Percentiles rank a stretch among this genome's conserved stretches.
Conservation (phyloP, 2,329 filamentous ascomycete species). For the Tolypocladium inflatum region DNA sequence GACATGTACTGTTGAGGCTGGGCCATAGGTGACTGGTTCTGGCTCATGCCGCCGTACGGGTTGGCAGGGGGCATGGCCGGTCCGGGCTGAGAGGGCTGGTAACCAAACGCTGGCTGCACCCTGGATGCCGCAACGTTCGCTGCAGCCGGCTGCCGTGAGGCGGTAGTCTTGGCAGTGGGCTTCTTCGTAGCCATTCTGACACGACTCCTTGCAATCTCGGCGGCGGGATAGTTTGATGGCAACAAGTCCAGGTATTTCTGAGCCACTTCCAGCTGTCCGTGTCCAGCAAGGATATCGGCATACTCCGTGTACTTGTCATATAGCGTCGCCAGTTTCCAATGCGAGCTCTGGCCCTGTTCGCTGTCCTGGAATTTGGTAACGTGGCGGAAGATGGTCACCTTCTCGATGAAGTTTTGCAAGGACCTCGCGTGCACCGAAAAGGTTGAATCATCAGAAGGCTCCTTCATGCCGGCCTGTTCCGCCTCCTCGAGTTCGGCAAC, state of each 20-base stretch:
- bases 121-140: conserved; percentile 25
- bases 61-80: conserved; percentile 16
- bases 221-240: conserved; percentile 72
- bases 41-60: conserved; percentile 13
- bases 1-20: conserved; percentile 26
- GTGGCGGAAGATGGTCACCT: conserved; percentile 92
- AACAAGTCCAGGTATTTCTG: conserved; percentile 88
- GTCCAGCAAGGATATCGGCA: conserved; percentile 84
- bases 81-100: conserved; percentile 37
- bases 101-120: conserved; percentile 30
- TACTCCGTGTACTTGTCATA: conserved; percentile 98
- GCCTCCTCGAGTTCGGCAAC: conserved; percentile 78
- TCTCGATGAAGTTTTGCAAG: conserved; percentile 92
- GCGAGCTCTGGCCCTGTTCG: conserved; percentile 60
- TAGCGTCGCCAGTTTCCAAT: conserved; percentile 80
- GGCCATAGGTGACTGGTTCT: conserved; percentile 13
- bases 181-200: conserved; percentile 72
- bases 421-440: conserved; percentile 88
- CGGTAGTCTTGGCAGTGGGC: conserved; percentile 15
- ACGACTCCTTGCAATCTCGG: conserved; percentile 76
- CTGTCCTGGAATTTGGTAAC: conserved; percentile 84
- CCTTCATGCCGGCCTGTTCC: conserved; percentile 64
- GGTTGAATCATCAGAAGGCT: conserved; percentile 61
- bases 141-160: conserved; percentile 18
- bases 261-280: conserved; percentile 77